Conservation (phyloP, 192 early-diverging fungal species). For the Backusella liffmaniae region DNA sequence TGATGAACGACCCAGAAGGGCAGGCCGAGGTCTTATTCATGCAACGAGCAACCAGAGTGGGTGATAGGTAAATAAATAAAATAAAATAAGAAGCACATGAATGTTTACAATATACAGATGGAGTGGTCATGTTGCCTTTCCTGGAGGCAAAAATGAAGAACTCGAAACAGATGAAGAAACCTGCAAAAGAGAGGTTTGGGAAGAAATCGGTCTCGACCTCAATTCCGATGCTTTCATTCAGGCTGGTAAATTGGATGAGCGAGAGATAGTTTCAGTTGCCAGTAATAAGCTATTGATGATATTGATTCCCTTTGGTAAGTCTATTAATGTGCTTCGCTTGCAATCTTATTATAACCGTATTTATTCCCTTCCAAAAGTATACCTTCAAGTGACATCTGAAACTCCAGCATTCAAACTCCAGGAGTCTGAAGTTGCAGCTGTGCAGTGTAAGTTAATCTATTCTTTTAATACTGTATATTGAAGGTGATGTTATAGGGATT, state of each 20-base stretch:
- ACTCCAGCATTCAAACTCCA: slow-evolving; percentile 24
- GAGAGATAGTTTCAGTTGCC: slow-evolving; percentile 21
- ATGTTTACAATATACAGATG: slow-evolving; percentile 14
- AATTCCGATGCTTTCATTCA: slow-evolving; percentile 13
- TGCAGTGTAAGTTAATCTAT: slow-evolving; percentile 24
- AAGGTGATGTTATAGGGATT: slow-evolving; percentile 13
- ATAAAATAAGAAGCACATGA: background rate
- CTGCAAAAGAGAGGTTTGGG: slow-evolving; percentile 22
- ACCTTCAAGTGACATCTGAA: slow-evolving; percentile 26
- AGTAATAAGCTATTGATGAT: slow-evolving; percentile 32
- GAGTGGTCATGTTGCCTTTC: slow-evolving; percentile 34
- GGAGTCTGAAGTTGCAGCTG: slow-evolving; percentile 28
- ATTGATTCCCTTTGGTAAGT: slow-evolving; percentile 33
- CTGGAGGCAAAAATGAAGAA: slow-evolving; percentile 32
- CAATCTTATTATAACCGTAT: background rate
- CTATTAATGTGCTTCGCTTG: background rate
- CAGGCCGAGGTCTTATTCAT: slow-evolving; percentile 30
- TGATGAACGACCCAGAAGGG: slow-evolving; percentile 15
- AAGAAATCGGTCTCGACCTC: slow-evolving; percentile 33
- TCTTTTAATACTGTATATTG: background rate
- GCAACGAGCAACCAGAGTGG: slow-evolving; percentile 27
- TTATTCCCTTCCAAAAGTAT: slow-evolving; percentile 19
- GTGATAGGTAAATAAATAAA: slow-evolving; percentile 18
- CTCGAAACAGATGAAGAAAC: slow-evolving; percentile 35
- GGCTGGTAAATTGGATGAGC: slow-evolving; percentile 23